Evolutionary conservation across 495 filamentous ascomycete genomes (phyloP), one percentile per base, ranked within the genome.

Genomic region (Lasiosphaeriaceae sp.): DNA sequence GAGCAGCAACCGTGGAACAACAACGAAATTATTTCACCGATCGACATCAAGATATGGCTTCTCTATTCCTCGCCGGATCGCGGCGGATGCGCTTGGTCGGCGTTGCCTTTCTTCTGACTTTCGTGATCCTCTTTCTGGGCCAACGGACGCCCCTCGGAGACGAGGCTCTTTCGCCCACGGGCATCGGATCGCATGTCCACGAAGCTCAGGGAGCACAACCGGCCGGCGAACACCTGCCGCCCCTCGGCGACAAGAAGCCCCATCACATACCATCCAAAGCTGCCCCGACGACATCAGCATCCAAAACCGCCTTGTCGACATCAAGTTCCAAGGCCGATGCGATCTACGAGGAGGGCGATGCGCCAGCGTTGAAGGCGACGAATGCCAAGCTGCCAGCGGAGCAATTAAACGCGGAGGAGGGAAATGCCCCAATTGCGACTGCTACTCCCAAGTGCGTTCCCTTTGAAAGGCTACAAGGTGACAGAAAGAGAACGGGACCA

Each of bases 401-500:
- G 3, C 4, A 31, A 31, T 9, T 9, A 31, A 9, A 31, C 9
- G n/a, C n/a, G n/a, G n/a, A n/a, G n/a, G n/a, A n/a, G n/a, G n/a
- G n/a, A n/a, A n/a, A n/a, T n/a, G n/a, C n/a, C n/a, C n/a, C n/a
- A n/a, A n/a, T n/a, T n/a, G n/a, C n/a, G n/a, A n/a, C n/a, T 2
- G 23, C 49, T 39, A n/a, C 29, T 52, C 4, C 8, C 9, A 12
- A 43, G 14, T 69, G 67, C 44, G 4, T 46, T 21, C 22, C 20
- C 47, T 68, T 70, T 35, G 61, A 68, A 37, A 0, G 19, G 11
- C 39, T 63, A 22, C 67, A 70, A 34, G 16, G 26, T 2, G 17
- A 48, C 26, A 3, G 26, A 31, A 31, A 9, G 58, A 62, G 50
- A 31, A 70, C 77, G 17, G 66, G 62, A 9, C 74, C 76, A 21